Conservation (phyloP, 2,329 filamentous ascomycete genomes). For the Phaeosphaeriaceae sp. region DNA sequence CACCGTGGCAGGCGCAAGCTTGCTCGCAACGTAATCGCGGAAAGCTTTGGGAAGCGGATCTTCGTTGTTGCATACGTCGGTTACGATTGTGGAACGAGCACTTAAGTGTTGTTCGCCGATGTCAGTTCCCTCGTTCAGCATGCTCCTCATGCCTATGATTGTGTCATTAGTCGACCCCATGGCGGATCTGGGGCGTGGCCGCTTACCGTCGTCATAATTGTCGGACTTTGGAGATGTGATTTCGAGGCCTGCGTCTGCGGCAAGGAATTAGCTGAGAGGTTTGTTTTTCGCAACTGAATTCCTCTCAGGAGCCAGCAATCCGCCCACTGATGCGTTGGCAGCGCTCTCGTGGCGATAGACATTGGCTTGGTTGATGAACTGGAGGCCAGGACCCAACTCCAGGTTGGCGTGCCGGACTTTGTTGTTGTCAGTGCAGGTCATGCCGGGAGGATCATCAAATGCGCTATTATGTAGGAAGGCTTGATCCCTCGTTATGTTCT, state of each 20-base stretch:
- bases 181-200: background rate
- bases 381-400: no score
- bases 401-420: no score
- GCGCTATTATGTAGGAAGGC: no score
- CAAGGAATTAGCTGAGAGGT: no score
- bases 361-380: no score
- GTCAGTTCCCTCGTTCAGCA: background rate
- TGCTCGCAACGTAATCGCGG: constrained; percentile 14
- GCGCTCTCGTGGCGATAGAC: no score
- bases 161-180: background rate
- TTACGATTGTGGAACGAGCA: background rate
- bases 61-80: constrained; percentile 7
- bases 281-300: no score
- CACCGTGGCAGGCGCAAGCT: constrained; percentile 6
- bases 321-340: no score
- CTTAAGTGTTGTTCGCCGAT: background rate
- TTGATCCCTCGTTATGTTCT: background rate
- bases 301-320: no score
- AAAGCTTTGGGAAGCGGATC: constrained; percentile 3
- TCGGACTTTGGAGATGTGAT: background rate
- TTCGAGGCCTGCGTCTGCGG: no score
- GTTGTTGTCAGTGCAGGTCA: no score
- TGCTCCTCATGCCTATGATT: background rate
- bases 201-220: background rate
- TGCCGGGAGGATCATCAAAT: no score